Conservation (phyloP, 345 rosid species). For the Euphorbia lathyris region DNA sequence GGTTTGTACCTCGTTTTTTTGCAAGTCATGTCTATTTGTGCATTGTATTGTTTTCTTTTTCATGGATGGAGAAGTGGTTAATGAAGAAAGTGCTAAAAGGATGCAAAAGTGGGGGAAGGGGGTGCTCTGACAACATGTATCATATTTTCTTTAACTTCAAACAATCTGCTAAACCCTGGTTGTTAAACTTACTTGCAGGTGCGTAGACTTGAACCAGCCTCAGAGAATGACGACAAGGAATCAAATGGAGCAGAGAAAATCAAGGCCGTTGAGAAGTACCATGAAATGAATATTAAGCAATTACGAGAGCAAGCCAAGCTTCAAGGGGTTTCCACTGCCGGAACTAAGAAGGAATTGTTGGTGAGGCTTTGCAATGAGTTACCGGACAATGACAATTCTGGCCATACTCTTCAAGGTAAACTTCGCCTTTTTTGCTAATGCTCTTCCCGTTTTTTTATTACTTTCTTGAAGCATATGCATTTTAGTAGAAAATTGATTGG, state of each 20-base stretch:
- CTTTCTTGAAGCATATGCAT: background rate
- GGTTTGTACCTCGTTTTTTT: too few relatives aligned
- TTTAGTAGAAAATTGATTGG: background rate
- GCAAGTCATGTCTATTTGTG: too few relatives aligned
- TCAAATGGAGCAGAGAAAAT: constrained; percentile 35
- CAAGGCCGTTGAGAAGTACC: constrained; percentile 44
- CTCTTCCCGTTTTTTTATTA: background rate
- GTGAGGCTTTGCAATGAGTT: constrained; percentile 52
- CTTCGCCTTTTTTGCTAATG: background rate
- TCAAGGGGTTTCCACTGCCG: constrained; percentile 48
- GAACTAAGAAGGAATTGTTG: constrained; percentile 62
- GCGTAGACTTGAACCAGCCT: constrained; percentile 57
- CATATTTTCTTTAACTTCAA: background rate
- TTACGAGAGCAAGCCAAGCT: constrained; percentile 65
- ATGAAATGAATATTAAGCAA: constrained; percentile 57
- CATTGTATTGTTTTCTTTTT: too few relatives aligned
- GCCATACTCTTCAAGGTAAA: constrained; percentile 24
- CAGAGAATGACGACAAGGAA: constrained; percentile 37
- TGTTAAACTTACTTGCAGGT: constrained; percentile 38
- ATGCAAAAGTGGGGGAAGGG: too few relatives aligned
- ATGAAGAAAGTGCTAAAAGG: too few relatives aligned
- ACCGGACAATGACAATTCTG: constrained; percentile 14
- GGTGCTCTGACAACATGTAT: background rate
- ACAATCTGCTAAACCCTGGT: background rate
- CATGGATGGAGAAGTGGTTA: too few relatives aligned